A percentile compares a stretch with the other conserved stretches of the same genome.
These are phyloP conservation scores for Alisma plantagoaquatica DNA, from an alignment of 106 monocot species.

Conservation along the genomic window DNA sequence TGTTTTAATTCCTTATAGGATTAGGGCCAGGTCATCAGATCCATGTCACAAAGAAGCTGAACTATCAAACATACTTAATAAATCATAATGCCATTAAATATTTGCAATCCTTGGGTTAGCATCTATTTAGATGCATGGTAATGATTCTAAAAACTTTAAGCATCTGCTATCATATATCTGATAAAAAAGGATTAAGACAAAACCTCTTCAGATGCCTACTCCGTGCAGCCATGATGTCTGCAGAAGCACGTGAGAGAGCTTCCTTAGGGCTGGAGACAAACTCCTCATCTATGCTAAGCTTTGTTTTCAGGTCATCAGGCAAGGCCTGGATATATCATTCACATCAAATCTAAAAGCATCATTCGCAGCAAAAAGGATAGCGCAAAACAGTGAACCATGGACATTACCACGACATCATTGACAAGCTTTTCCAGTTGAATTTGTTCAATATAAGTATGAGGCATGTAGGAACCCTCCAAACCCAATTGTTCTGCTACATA, in stretches of 20 bases:
- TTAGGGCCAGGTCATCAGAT: too few species aligned
- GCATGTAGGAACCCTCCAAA: constrained; percentile 85
- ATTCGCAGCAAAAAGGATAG: background rate
- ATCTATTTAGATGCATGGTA: too few species aligned
- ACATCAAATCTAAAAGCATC: background rate
- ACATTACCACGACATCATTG: constrained; percentile 62
- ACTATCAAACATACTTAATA: too few species aligned
- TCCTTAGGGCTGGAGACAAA: constrained; percentile 10
- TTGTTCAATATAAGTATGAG: constrained; percentile 88
- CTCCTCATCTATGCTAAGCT: constrained; percentile 22
- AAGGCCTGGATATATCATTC: constrained; percentile 55
- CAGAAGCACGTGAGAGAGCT: constrained; percentile 39
- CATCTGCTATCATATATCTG: too few species aligned
- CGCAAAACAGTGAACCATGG: background rate
- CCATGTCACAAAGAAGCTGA: too few species aligned
- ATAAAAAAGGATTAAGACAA: background rate
- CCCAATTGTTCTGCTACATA: constrained; percentile 64
- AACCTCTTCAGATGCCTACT: constrained; percentile 63
- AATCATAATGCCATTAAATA: too few species aligned
- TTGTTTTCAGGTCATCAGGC: constrained; percentile 85
- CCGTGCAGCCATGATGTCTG: constrained; percentile 55
- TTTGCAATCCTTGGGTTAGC: too few species aligned
- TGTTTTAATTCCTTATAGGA: too few species aligned
- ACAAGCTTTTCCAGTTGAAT: constrained; percentile 98
- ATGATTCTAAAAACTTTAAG: too few species aligned